Evolutionary conservation across 2,329 filamentous ascomycete species (phyloP).

Genomic region (Lachnellula suecica): DNA sequence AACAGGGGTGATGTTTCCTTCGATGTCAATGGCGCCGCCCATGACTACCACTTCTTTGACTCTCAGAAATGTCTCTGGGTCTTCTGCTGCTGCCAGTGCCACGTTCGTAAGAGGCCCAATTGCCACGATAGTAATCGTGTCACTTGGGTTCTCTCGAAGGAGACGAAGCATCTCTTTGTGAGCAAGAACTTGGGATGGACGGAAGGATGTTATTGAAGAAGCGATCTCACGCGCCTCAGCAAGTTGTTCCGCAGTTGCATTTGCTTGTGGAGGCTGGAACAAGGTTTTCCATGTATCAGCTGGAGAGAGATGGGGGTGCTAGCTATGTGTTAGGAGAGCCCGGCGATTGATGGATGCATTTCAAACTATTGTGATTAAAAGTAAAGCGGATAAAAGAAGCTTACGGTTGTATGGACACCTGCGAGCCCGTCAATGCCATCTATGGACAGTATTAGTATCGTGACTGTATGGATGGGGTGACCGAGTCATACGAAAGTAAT

Average conservation of each 20-base stretch:
- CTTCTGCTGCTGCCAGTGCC: conserved; percentile 82
- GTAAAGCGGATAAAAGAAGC: conserved; percentile 16
- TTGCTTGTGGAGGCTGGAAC: conserved; percentile 51
- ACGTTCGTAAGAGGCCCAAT: conserved; percentile 93
- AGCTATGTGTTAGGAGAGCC: conserved; percentile 22
- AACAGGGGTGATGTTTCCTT: conserved; percentile 81
- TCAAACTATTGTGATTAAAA: no score
- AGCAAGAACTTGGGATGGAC: conserved; percentile 69
- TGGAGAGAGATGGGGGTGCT: conserved; percentile 73
- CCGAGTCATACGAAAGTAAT: conserved; percentile 76
- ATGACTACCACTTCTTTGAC: conserved; percentile 93
- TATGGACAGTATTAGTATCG: conserved; percentile 34
- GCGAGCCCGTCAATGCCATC: conserved; percentile 77
- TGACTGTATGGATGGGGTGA: neutral
- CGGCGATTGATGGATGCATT: no score
- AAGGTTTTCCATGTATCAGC: conserved; percentile 72
- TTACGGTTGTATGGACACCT: conserved; percentile 63
- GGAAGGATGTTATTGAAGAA: conserved; percentile 59
- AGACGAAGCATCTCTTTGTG: conserved; percentile 89
- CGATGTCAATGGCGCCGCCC: conserved; percentile 79
- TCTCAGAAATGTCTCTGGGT: conserved; percentile 84
- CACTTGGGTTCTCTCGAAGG: conserved; percentile 74
- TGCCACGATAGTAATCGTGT: conserved; percentile 86
- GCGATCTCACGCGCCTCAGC: conserved; percentile 31
- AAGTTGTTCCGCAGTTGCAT: conserved; percentile 45